A percentile compares a stretch with the other conserved stretches of the same genome.
phyloP scores from a whole-genome alignment of 495 filamentous ascomycete species.

The Darksidea phi region DNA sequence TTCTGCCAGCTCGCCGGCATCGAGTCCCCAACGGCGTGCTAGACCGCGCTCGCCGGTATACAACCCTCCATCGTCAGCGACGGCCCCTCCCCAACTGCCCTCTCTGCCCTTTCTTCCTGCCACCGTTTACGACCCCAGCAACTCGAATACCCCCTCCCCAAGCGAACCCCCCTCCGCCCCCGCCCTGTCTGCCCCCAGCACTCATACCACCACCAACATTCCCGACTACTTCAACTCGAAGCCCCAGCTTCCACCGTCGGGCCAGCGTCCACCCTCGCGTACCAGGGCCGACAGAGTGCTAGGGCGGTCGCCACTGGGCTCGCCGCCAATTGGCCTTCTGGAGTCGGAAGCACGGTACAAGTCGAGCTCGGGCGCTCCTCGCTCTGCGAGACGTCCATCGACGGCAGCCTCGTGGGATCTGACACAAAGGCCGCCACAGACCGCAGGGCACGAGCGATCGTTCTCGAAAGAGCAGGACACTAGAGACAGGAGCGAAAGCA shows the following conservation, averaged over 20 bases:
- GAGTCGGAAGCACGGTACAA: constrained; percentile 34
- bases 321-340: constrained; percentile 29
- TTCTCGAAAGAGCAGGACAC: constrained; percentile 22
- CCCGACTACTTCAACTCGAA: constrained; percentile 34
- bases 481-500: constrained; percentile 30
- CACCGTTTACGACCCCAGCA: constrained; percentile 40
- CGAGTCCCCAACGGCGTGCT: constrained; percentile 35
- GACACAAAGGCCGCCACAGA: constrained; percentile 10
- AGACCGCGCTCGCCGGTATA: constrained; percentile 35
- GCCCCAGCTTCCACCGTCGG: constrained; percentile 5
- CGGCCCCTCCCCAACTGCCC: constrained; percentile 37
- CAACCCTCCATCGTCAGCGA: constrained; percentile 31
- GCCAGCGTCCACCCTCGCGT: constrained; percentile 24
- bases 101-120: constrained; percentile 36
- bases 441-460: constrained; percentile 16
- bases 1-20: constrained; percentile 35
- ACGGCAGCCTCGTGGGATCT: constrained; percentile 13
- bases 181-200: constrained; percentile 27
- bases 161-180: constrained; percentile 28
- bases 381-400: constrained; percentile 15
- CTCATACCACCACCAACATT: constrained; percentile 18
- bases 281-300: constrained; percentile 25
- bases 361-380: constrained; percentile 9
- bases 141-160: constrained; percentile 30
- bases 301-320: constrained; percentile 29